Evolutionary conservation across 345 rosid species (phyloP).

Genomic region (Eucalyptus polybractea): DNA sequence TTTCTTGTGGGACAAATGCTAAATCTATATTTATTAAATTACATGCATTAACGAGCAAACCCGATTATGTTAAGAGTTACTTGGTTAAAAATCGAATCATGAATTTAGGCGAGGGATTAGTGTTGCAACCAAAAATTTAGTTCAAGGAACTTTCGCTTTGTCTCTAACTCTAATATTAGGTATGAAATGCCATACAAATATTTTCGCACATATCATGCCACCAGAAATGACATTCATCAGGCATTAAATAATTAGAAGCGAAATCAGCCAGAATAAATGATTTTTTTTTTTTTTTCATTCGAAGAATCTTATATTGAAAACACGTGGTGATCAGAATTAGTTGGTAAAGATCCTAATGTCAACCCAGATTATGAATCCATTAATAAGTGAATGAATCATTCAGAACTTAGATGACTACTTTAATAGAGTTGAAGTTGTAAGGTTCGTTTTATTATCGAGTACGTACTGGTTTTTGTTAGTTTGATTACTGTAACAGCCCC

Average conservation of each 20-base stretch:
- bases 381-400: neutral
- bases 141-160: neutral
- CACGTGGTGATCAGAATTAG: neutral
- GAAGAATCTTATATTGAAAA: neutral
- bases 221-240: neutral
- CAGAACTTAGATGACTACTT: neutral
- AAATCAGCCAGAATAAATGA: neutral
- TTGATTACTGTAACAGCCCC: neutral
- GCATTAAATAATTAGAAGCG: neutral
- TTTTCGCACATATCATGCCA: neutral
- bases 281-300: neutral
- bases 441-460: neutral
- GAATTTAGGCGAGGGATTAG: too few relatives aligned
- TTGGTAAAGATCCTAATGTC: neutral
- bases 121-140: too few relatives aligned
- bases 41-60: too few relatives aligned
- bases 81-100: too few relatives aligned
- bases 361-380: neutral
- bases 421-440: too few relatives aligned
- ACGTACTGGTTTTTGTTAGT: neutral
- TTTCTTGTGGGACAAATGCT: too few relatives aligned
- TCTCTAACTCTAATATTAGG: neutral
- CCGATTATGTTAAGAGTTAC: too few relatives aligned
- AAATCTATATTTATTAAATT: too few relatives aligned
- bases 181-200: neutral